phyloP scores from a whole-genome alignment of 495 filamentous ascomycete genomes.

The Chaetomium tenue region DNA sequence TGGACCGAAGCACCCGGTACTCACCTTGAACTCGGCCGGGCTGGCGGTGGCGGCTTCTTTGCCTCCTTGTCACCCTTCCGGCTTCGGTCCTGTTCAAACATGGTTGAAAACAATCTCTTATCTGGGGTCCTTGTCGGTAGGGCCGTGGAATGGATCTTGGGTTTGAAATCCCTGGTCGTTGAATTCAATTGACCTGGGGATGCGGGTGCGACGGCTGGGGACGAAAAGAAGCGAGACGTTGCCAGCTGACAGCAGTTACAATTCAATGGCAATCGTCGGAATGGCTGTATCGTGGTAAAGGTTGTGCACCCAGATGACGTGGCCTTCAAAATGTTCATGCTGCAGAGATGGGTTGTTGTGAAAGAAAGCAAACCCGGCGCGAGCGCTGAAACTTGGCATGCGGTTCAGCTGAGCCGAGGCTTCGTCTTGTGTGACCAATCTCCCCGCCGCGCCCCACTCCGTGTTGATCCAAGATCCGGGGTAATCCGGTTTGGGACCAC shows the following conservation, averaged over 20 bases:
- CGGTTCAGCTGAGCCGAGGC: conserved; percentile 19
- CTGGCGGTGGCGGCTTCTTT: conserved; percentile 9
- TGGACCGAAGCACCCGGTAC: background rate
- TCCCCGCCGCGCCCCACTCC: conserved; percentile 17
- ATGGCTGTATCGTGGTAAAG: background rate
- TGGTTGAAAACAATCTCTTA: background rate
- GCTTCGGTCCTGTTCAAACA: background rate
- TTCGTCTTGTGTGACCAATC: background rate
- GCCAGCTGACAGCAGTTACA: background rate
- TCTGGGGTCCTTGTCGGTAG: too few species aligned
- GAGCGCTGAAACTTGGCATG: conserved; percentile 3
- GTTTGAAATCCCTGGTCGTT: background rate
- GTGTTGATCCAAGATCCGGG: conserved; percentile 15
- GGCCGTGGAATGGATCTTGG: background rate
- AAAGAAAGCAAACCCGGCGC: background rate
- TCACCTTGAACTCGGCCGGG: conserved; percentile 27
- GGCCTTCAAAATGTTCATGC: background rate
- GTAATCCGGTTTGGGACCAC: conserved; percentile 7
- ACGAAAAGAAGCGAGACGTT: background rate
- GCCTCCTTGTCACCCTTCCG: conserved; percentile 5
- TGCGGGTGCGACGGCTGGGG: background rate
- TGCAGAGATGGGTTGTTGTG: background rate
- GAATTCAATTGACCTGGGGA: background rate
- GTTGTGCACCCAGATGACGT: background rate
- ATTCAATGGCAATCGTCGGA: background rate